phyloP scores from a whole-genome alignment of 208 protist genomes.

The Acanthamoeba royreba region DNA sequence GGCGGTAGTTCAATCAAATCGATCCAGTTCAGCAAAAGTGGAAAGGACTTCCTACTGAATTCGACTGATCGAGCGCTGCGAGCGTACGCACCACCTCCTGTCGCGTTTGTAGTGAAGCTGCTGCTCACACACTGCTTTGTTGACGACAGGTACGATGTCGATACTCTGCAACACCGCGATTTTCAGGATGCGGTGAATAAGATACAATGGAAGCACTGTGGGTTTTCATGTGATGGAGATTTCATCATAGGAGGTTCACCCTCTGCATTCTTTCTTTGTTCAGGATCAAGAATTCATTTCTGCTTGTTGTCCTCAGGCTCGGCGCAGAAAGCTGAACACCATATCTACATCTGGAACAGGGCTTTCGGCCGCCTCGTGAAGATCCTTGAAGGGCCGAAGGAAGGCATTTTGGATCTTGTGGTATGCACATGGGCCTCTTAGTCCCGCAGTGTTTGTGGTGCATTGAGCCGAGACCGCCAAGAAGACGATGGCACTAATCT shows the following conservation, averaged over 20 bases:
- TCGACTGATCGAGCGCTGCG: conserved; percentile 58
- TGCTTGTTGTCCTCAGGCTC: background rate
- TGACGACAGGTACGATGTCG: background rate
- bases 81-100: background rate
- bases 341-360: conserved; percentile 68
- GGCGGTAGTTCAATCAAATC: conserved; percentile 49
- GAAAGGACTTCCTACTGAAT: conserved; percentile 58
- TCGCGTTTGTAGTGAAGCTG: background rate
- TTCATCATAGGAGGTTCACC: conserved; percentile 58
- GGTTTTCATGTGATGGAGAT: conserved; percentile 57
- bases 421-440: background rate
- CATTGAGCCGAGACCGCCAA: too few species aligned
- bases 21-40: conserved; percentile 61
- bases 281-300: background rate
- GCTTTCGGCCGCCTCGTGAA: conserved; percentile 56
- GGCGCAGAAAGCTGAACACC: conserved; percentile 52
- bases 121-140: background rate
- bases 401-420: conserved; percentile 53
- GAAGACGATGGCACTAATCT: too few species aligned
- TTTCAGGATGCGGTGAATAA: conserved; percentile 65
- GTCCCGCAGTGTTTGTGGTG: background rate
- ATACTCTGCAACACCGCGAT: background rate
- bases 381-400: conserved; percentile 73
- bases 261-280: background rate
- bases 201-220: conserved; percentile 66